Evolutionary conservation across 148 eudicot genomes (phyloP).

Genomic region (Arbutus unedo): DNA sequence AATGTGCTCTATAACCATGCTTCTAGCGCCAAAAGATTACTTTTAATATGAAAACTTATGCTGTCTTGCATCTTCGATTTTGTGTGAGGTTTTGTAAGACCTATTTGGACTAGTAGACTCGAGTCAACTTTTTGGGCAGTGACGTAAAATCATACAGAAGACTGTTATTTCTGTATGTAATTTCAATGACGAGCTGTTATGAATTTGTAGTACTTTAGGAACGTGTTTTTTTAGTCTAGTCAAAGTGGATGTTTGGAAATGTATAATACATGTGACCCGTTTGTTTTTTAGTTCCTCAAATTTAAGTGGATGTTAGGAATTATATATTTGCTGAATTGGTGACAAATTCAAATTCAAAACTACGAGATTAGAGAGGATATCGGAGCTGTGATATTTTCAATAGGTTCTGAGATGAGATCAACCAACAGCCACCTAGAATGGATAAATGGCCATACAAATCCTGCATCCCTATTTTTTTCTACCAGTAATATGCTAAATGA

Average conservation of each 20-base stretch:
- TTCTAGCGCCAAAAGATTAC: not conserved
- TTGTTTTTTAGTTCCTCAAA: too few species aligned
- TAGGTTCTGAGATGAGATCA: not conserved
- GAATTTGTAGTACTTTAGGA: not conserved
- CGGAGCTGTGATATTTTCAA: not conserved
- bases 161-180: not conserved
- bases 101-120: not conserved
- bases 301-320: not conserved
- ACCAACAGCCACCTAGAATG: not conserved
- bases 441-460: not conserved
- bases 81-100: not conserved
- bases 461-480: not conserved
- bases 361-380: not conserved
- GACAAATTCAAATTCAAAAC: not conserved
- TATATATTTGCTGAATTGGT: not conserved
- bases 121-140: conserved; percentile 1
- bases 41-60: not conserved
- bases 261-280: too few species aligned
- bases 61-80: not conserved
- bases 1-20: not conserved
- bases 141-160: not conserved
- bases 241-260: not conserved
- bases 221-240: not conserved
- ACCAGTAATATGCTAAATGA: not conserved
- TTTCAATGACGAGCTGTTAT: not conserved